Conservation (phyloP, 2,329 filamentous ascomycete species). For the Xylariaceae sp. region DNA sequence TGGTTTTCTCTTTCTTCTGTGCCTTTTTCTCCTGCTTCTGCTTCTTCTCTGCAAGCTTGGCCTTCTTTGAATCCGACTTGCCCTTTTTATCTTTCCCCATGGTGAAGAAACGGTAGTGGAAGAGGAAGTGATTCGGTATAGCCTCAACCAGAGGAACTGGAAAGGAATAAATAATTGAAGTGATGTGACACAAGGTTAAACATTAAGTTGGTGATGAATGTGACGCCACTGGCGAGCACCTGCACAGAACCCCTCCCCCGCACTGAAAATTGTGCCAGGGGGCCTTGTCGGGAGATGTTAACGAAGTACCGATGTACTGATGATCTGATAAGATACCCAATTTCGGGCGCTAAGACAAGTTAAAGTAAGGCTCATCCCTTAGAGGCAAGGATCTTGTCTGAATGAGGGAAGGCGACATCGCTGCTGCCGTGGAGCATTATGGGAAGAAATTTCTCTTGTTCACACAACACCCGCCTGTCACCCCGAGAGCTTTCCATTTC, state of each 20-base stretch:
- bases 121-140: not conserved
- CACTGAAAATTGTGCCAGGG: constrained; percentile 5
- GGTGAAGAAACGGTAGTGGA: not conserved
- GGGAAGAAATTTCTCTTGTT: constrained; percentile 17
- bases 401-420: constrained; percentile 13
- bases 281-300: not conserved
- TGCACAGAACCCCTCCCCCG: constrained; percentile 19
- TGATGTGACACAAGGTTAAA: not conserved
- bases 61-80: constrained; percentile 42
- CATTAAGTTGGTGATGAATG: not conserved
- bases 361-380: not conserved
- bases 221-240: constrained; percentile 12
- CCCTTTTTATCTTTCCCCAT: constrained; percentile 46
- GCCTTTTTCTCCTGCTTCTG: constrained; percentile 84
- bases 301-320: constrained; percentile 17
- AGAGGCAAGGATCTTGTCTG: not conserved
- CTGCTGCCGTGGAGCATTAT: constrained; percentile 10
- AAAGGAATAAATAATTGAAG: not conserved
- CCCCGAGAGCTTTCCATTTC: too few relatives aligned
- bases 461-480: too few relatives aligned
- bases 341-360: not conserved
- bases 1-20: constrained; percentile 76
- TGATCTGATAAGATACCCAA: constrained; percentile 21
- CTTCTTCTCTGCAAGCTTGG: constrained; percentile 58
- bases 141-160: not conserved